phyloP scores from a whole-genome alignment of 768 basidiomycete species.

The Artomyces pyxidatus region DNA sequence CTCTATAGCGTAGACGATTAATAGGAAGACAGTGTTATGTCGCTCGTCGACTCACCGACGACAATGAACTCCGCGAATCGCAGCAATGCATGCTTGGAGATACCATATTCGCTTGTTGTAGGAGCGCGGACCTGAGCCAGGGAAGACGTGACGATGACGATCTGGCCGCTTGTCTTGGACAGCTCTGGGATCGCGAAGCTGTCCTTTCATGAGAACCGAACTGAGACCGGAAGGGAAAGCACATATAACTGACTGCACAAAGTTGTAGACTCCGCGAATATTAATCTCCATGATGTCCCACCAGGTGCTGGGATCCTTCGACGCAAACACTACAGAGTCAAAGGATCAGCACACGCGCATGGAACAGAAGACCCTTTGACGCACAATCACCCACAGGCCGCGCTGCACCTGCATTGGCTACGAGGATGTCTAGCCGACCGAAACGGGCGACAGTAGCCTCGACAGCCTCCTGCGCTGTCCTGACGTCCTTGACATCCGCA shows the following conservation, averaged over 20 bases:
- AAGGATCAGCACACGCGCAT: not conserved
- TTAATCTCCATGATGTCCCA: slow-evolving; percentile 6
- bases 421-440: slow-evolving; percentile 22
- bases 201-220: not conserved
- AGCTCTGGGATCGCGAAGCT: not conserved
- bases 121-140: slow-evolving; percentile 3
- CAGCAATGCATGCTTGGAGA: slow-evolving; percentile 1
- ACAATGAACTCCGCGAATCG: slow-evolving; percentile 2
- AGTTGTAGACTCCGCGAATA: slow-evolving; percentile 4
- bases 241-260: slow-evolving; percentile 3
- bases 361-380: not conserved
- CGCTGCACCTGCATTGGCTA: slow-evolving; percentile 21
- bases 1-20: not conserved
- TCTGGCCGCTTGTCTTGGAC: slow-evolving; percentile 1
- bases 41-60: not conserved
- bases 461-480: slow-evolving; percentile 19
- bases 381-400: not conserved
- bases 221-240: too few species aligned
- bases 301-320: slow-evolving; percentile 2
- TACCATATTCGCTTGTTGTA: not conserved
- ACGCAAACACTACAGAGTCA: not conserved
- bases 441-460: slow-evolving; percentile 16
- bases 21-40: too few species aligned
- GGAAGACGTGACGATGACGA: not conserved
- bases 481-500: slow-evolving; percentile 20